These are phyloP conservation scores for Camillea tinctor DNA, from an alignment of 2,329 filamentous ascomycete genomes.

Conservation along the genomic window DNA sequence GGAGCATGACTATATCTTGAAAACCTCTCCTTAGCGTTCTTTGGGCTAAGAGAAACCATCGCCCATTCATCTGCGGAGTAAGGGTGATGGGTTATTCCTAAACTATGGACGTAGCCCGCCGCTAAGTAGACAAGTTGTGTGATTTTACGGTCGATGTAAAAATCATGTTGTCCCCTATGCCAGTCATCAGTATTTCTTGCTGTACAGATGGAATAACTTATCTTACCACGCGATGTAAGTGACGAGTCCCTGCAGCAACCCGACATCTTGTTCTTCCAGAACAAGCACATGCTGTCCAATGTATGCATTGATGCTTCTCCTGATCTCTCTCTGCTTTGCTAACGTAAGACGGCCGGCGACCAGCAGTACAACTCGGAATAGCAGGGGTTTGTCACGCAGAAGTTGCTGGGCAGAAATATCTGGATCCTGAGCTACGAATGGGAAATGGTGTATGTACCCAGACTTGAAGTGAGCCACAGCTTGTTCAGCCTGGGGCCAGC, in stretches of 20 bases:
- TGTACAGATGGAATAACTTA: neutral
- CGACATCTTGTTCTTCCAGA: slow-evolving; percentile 40
- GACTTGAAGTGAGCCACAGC: slow-evolving; percentile 35
- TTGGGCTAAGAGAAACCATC: slow-evolving; percentile 11
- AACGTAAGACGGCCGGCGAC: slow-evolving; percentile 31
- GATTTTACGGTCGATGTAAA: slow-evolving; percentile 35
- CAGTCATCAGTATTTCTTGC: neutral
- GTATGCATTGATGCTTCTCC: slow-evolving; percentile 40
- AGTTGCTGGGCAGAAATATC: slow-evolving; percentile 31
- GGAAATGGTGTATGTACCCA: slow-evolving; percentile 37
- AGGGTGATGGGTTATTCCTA: slow-evolving; percentile 35
- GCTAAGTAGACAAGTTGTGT: slow-evolving; percentile 40
- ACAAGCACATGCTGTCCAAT: slow-evolving; percentile 42
- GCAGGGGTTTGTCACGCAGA: slow-evolving; percentile 35
- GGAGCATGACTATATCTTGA: slow-evolving; percentile 10
- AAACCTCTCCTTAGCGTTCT: slow-evolving; percentile 15
- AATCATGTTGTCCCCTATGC: slow-evolving; percentile 36
- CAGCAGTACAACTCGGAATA: slow-evolving; percentile 41
- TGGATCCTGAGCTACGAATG: slow-evolving; percentile 36
- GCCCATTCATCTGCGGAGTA: slow-evolving; percentile 13
- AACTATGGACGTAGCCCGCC: slow-evolving; percentile 41
- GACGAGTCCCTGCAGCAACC: slow-evolving; percentile 46
- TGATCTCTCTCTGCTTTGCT: slow-evolving; percentile 39
- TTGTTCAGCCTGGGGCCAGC: slow-evolving; percentile 38
- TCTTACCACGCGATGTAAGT: slow-evolving; percentile 46